A percentile compares a stretch with the other conserved stretches of the same genome.
Evolutionary conservation across 2,329 filamentous ascomycete species (phyloP).

Genomic region (Fusarium protoensiforme): DNA sequence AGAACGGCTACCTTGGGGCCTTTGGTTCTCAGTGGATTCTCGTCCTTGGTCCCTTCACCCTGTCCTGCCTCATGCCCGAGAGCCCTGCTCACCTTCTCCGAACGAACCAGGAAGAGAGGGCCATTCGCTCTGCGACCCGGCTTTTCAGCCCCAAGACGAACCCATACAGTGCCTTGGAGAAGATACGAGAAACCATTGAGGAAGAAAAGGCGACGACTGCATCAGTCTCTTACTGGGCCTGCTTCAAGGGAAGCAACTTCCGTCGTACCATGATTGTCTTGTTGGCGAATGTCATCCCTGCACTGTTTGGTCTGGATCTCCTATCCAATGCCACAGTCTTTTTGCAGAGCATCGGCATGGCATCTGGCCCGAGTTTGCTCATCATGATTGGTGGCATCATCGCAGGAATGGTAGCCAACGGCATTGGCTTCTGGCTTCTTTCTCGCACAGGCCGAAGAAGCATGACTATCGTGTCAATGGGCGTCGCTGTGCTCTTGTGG

Average conservation of each 20-base stretch:
- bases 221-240: slow-evolving; percentile 52
- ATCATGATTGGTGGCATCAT: slow-evolving; percentile 59
- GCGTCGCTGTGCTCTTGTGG: slow-evolving; percentile 52
- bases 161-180: slow-evolving; percentile 21
- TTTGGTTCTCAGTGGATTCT: slow-evolving; percentile 43
- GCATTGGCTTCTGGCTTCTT: slow-evolving; percentile 56
- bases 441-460: slow-evolving; percentile 53
- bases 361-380: slow-evolving; percentile 49
- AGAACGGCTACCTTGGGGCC: slow-evolving; percentile 36
- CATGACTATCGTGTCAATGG: slow-evolving; percentile 51
- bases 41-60: slow-evolving; percentile 26
- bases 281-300: slow-evolving; percentile 53
- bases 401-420: slow-evolving; percentile 57
- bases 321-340: slow-evolving; percentile 55
- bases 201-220: slow-evolving; percentile 48
- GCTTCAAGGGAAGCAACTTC: slow-evolving; percentile 54
- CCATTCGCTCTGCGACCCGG: slow-evolving; percentile 25
- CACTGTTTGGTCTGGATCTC: slow-evolving; percentile 56
- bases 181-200: slow-evolving; percentile 49
- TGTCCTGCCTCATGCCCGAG: slow-evolving; percentile 43
- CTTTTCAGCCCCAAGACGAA: slow-evolving; percentile 36
- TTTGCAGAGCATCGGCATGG: slow-evolving; percentile 46
- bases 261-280: slow-evolving; percentile 51
- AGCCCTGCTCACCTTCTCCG: slow-evolving; percentile 40
- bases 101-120: slow-evolving; percentile 25